Evolutionary conservation across 1,284 basidiomycete species (phyloP), one percentile per base, ranked within the genome.

Genomic region (Afroboletus lepidellus): DNA sequence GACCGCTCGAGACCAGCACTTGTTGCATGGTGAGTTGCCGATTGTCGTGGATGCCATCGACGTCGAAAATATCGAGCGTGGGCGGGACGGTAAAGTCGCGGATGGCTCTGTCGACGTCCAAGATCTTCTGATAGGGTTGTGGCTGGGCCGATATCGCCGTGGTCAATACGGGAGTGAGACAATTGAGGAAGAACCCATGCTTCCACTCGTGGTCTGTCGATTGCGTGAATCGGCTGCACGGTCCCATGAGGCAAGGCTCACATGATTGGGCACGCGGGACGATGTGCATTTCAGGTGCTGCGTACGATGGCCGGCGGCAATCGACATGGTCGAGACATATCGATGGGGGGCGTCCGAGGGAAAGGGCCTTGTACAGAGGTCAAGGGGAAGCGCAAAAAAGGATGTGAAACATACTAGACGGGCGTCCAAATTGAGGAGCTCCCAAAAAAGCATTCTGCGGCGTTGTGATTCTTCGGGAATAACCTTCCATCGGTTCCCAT

Each of bases 281-380:
- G 16, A 80, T 76, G 57, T 78, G 78, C 52, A 82, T 72, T 36
- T 79, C 81, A 32, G 75, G 74, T 16, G 76, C 74, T 12, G 77
- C 74, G 58, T 82, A 81, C 21, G 82, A 77, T 48, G 88, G 81
- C 34, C 80, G 80, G 60, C 81, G 82, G 45, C 76, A 74, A 61
- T 90, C 85, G 55, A 90, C 84, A 60, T 88, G 85, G 8, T 80
- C 72, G 50, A 85, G 73, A 43, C 76, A 79, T 50, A 88, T 81
- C 11, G 85, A 89, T 3, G 85, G 85, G 2, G 84, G 87, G n/a
- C 86, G 78, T 27, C 85, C 87, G 53, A 87, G 84, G n/a, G 85
- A 89, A 45, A 90, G 73, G 57, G 82, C 85, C 87, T 87, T 51
- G 36, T n/a, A 15, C 11, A 33, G 33, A 25, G 41, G 54, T 56